Conservation (phyloP, 345 rosid genomes). For the Euphorbia pulcherrima region DNA sequence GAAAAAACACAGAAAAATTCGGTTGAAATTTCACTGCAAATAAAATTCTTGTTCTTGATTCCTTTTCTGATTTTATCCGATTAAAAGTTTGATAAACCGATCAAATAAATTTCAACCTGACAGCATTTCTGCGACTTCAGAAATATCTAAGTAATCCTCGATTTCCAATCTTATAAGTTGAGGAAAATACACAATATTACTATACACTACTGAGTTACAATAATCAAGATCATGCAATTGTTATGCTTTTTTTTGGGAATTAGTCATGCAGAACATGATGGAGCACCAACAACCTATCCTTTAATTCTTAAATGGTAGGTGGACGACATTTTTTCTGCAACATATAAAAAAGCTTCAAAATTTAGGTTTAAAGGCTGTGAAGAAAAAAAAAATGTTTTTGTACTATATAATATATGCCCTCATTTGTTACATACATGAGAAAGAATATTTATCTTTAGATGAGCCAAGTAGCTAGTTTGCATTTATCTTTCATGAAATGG, state of each 20-base stretch:
- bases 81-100: no score
- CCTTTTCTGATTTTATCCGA: no score
- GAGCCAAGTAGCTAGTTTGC: neutral
- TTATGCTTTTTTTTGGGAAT: neutral
- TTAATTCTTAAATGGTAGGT: neutral
- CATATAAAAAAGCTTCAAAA: neutral
- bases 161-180: no score
- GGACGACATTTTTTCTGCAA: neutral
- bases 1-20: no score
- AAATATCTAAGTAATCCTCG: no score
- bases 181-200: no score
- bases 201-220: no score
- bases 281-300: neutral
- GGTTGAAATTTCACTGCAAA: no score
- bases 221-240: accelerated
- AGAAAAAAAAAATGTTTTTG: neutral
- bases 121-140: no score
- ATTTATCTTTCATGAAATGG: slow-evolving; percentile 26
- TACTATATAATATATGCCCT: neutral
- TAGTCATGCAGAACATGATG: slow-evolving; percentile 1
- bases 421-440: neutral
- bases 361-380: slow-evolving; percentile 22
- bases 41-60: no score
- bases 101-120: no score
- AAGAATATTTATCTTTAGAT: neutral